Base-by-base conservation (phyloP, 768 basidiomycete species). In the Podaxis sp. region DNA sequence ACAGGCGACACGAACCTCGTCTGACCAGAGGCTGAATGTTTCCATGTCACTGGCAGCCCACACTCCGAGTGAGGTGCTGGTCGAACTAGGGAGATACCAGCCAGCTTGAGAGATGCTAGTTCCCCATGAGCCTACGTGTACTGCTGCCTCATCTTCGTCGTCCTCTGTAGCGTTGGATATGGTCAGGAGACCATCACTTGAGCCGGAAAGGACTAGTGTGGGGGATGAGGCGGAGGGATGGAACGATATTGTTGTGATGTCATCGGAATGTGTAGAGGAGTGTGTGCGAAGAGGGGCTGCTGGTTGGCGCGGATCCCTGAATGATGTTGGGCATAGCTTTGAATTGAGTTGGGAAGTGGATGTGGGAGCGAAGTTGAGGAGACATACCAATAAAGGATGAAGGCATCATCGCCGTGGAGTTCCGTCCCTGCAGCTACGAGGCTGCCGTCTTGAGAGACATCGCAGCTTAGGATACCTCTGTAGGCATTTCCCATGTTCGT, bases 31-130 rank as follows among this genome's bases (percentile, higher is more conserved):
- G 60, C 90, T 90, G 66, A 96, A 90, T 0, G 91, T 94, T 74
- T 98, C 95, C 95, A 97, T 97, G 75, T 97, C 96, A 66, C 93
- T 95, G 11, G 86, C 83, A 24, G 89, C 90, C 94, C 95, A 97
- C 7, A 95, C 46, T 3, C 65, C 63, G 13, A 37, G 40, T 20
- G 33, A 65, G 20, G 77, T 70, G 56, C 84, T 81, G 28, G 24
- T 15, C 20, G 53, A n/a, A 26, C 20, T 37, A 7, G 57, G 46
- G 12, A 40, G 24, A 41, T 56, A 62, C 89, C 87, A 91, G 1
- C 88, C 93, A 6, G 84, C 86, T 69, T 91, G 90, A 0, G 89
- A 88, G 63, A 93, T 77, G 69, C 89, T 93, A 69, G 86, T 87
- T 2, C 90, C 92, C 86, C 89, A 92, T 66, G 94, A 94, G n/a